Evolutionary conservation across 768 basidiomycete species (phyloP), one percentile per base, ranked within the genome.

Genomic region (Xerocomellus intermedius): DNA sequence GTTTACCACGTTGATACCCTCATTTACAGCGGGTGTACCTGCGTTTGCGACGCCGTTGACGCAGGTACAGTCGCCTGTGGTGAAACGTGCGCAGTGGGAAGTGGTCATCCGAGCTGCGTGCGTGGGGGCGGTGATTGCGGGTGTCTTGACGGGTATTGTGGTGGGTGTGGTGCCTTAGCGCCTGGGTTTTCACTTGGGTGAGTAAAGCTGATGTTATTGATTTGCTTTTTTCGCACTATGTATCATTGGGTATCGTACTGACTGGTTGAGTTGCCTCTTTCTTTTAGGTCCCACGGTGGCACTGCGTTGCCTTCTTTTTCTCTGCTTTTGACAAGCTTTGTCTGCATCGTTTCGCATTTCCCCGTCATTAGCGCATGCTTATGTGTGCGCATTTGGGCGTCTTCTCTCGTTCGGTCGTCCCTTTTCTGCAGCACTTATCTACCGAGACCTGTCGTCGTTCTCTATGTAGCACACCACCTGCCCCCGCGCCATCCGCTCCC

Each of bases 81-180:
- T 91, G 48, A 78, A 82, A 48, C 79, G 91, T n/a, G 88, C 83
- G 3, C 91, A 93, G 62, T 92, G 90, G 91, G 89, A 91, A 70
- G 86, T 92, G 28, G 87, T 91, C 30, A 73, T 87, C 26, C 75
- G 87, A 36, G 85, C 85, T 3, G 76, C 74, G 42, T 28, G 74
- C 0, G 60, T 83, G 10, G 82, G 82, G 0, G 70, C 82, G 22
- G 26, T 85, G 14, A 50, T 74, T 1, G 66, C 73, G 17, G 56
- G 66, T 3, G 60, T 50, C 13, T 35, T 80, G 52, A 52, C 70
- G 2, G 77, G 74, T 0, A 57, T 75, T 0, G 55, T 74, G n/a
- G 43, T 60, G 5, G 58, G 51, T 0, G 46, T 62, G 5, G 58
- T 63, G 16, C 59, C 54, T 2, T 63, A 36, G 50, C n/a, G 10